phyloP scores from a whole-genome alignment of 1,284 basidiomycete genomes.

The Marasmius sp. region DNA sequence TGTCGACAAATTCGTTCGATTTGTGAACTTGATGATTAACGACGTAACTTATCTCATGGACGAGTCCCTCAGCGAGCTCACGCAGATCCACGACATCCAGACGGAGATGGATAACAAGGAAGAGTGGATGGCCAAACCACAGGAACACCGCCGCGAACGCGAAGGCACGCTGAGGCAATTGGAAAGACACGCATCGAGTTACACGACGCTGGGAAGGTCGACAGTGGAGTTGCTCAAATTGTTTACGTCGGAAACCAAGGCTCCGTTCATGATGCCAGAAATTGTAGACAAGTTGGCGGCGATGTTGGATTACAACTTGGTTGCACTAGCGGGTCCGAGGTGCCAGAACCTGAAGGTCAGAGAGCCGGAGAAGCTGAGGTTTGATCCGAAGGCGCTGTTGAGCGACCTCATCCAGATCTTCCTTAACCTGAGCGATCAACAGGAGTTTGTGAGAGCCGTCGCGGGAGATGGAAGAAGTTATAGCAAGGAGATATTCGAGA shows the following conservation, averaged over 20 bases:
- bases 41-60: slow-evolving; percentile 98
- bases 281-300: slow-evolving; percentile 95
- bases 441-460: slow-evolving; percentile 85
- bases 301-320: slow-evolving; percentile 96
- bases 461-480: slow-evolving; percentile 95
- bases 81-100: slow-evolving; percentile 87
- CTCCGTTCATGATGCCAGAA: slow-evolving; percentile 94
- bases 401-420: slow-evolving; percentile 91
- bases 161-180: slow-evolving; percentile 77
- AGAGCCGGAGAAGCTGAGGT: slow-evolving; percentile 88
- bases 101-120: slow-evolving; percentile 77
- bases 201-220: slow-evolving; percentile 84
- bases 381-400: slow-evolving; percentile 84
- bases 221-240: slow-evolving; percentile 89
- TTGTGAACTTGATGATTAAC: slow-evolving; percentile 98
- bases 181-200: slow-evolving; percentile 84
- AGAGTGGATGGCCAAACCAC: slow-evolving; percentile 65
- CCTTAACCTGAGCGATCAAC: slow-evolving; percentile 82
- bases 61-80: slow-evolving; percentile 88
- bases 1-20: slow-evolving; percentile 90
- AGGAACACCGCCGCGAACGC: slow-evolving; percentile 81
- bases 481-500: slow-evolving; percentile 80
- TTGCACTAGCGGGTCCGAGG: slow-evolving; percentile 85
- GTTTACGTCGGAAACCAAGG: slow-evolving; percentile 90
- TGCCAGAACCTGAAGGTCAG: slow-evolving; percentile 84